Evolutionary conservation across 2,329 filamentous ascomycete genomes (phyloP).

Genomic region (Talaromyces sp.): DNA sequence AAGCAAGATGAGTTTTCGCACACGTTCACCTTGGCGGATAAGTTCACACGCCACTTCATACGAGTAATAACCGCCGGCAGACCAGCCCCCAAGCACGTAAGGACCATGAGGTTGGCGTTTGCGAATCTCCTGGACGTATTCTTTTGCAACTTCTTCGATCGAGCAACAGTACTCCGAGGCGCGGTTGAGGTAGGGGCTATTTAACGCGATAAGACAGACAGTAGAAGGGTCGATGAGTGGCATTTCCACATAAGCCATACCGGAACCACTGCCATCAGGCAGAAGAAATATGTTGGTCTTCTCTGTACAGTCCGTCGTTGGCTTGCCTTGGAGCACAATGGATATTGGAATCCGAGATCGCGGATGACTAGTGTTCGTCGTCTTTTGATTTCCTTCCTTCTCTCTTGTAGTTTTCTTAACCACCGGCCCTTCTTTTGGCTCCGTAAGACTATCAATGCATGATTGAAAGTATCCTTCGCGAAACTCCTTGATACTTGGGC

Average conservation of each 20-base stretch:
- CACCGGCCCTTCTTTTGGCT: background rate
- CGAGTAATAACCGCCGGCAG: conserved; percentile 63
- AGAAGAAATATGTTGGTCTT: conserved; percentile 37
- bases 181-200: conserved; percentile 37
- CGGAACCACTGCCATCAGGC: conserved; percentile 47
- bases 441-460: background rate
- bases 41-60: conserved; percentile 59
- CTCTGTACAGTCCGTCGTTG: conserved; percentile 25
- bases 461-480: background rate
- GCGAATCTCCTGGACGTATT: conserved; percentile 30
- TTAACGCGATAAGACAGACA: conserved; percentile 48
- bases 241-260: conserved; percentile 37
- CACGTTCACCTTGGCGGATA: conserved; percentile 44
- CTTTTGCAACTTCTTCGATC: background rate
- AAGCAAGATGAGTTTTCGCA: conserved; percentile 58
- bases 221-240: conserved; percentile 41
- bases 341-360: conserved; percentile 17
- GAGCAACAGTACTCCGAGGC: background rate
- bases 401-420: background rate
- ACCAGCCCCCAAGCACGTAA: conserved; percentile 64
- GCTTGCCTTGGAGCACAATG: conserved; percentile 42
- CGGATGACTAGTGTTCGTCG: background rate
- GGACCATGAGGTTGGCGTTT: conserved; percentile 41
- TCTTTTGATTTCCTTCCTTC: background rate
- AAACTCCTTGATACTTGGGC: background rate